Conservation (phyloP, 305 asterid genomes). For the Fraxinus sp. region DNA sequence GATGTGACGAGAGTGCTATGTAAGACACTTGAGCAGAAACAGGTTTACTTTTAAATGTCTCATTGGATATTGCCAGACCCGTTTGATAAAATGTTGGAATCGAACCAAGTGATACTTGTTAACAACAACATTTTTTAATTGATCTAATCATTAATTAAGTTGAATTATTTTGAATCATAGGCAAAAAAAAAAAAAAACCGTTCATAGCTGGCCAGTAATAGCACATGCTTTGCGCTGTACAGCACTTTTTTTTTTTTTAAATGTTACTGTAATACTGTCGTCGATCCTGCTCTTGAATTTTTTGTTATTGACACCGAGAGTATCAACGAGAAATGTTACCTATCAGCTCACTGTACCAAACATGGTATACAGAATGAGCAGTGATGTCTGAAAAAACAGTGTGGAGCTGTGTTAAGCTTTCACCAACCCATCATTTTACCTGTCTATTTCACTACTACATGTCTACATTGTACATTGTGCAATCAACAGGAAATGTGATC, state of each 20-base stretch:
- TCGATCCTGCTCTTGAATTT: background rate
- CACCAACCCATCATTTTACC: conserved; percentile 14
- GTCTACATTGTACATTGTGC: background rate
- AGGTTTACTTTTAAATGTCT: background rate
- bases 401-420: background rate
- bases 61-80: background rate
- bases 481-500: conserved; percentile 11
- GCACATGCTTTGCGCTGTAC: background rate
- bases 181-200: background rate
- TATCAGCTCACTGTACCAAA: no score
- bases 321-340: no score
- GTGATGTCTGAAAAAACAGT: no score
- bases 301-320: no score
- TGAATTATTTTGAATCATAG: background rate
- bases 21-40: background rate
- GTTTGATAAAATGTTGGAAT: background rate
- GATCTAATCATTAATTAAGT: background rate
- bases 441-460: background rate
- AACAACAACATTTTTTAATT: no score
- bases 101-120: background rate
- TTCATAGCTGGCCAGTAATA: background rate
- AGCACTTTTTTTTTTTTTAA: background rate
- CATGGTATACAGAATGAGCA: no score
- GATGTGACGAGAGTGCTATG: background rate
- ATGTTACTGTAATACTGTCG: background rate